Evolutionary conservation across 2,329 filamentous ascomycete genomes (phyloP).

Genomic region (Macrophomina pseudophaseolina): DNA sequence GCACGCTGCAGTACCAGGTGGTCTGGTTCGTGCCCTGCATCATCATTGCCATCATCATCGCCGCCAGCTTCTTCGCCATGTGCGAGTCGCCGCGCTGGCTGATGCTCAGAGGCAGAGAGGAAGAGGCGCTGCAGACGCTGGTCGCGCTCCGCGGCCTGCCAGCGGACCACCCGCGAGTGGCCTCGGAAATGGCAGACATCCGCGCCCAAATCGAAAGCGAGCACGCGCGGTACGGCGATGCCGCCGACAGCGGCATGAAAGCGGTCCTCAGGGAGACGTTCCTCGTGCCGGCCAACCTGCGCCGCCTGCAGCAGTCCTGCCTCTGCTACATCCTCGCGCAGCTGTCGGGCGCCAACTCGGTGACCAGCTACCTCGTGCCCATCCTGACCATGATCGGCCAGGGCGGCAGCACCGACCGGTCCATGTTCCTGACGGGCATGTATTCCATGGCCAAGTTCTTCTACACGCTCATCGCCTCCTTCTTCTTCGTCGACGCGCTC

Average conservation of each 20-base stretch:
- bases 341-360: conserved; percentile 52
- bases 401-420: conserved; percentile 35
- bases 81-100: conserved; percentile 46
- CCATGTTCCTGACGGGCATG: conserved; percentile 50
- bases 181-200: conserved; percentile 27
- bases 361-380: conserved; percentile 52
- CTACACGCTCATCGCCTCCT: conserved; percentile 48
- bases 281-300: conserved; percentile 29
- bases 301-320: conserved; percentile 29
- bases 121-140: conserved; percentile 38
- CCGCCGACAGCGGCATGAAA: conserved; percentile 9
- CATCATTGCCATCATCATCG: conserved; percentile 36
- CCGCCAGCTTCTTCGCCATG: conserved; percentile 38
- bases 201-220: conserved; percentile 26
- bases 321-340: conserved; percentile 40
- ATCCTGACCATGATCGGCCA: conserved; percentile 48
- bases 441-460: conserved; percentile 53
- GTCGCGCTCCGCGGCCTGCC: conserved; percentile 36
- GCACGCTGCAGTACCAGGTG: conserved; percentile 42
- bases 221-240: conserved; percentile 17
- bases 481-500: conserved; percentile 54
- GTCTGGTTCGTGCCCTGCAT: conserved; percentile 40
- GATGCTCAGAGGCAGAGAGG: conserved; percentile 34
- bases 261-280: conserved; percentile 30
- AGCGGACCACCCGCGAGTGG: conserved; percentile 24